phyloP scores from a whole-genome alignment of 768 basidiomycete genomes.

The Jaapia argillacea region DNA sequence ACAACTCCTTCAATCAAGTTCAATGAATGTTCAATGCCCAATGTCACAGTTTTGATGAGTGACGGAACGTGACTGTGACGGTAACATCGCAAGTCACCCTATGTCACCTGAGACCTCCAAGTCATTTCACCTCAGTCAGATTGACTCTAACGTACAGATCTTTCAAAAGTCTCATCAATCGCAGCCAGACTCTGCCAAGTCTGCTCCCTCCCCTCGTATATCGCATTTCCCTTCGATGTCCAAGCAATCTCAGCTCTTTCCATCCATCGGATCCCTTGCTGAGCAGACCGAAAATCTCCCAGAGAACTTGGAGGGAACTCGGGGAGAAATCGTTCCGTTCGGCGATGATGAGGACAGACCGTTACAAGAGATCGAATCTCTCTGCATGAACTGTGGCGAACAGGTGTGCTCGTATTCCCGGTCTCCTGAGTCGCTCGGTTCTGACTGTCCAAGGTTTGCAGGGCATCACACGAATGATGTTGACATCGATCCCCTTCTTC shows the following conservation, averaged over 20 bases:
- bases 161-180: too few species aligned
- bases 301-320: conserved; percentile 6
- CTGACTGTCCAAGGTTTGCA: conserved; percentile 24
- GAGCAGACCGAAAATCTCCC: conserved; percentile 15
- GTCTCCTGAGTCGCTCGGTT: neutral
- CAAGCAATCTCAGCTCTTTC: conserved; percentile 12
- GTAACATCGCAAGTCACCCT: too few species aligned
- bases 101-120: too few species aligned
- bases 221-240: too few species aligned
- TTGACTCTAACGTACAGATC: too few species aligned
- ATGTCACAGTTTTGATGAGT: too few species aligned
- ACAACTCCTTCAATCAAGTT: too few species aligned
- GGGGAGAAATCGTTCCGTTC: conserved; percentile 8
- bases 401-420: conserved; percentile 44
- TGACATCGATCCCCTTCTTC: conserved; percentile 95
- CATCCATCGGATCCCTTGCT: conserved; percentile 18
- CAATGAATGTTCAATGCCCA: too few species aligned
- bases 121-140: too few species aligned
- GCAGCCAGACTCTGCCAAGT: too few species aligned
- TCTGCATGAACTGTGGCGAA: conserved; percentile 91
- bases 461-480: conserved; percentile 81
- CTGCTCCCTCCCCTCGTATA: too few species aligned
- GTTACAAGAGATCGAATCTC: conserved; percentile 77
- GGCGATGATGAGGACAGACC: conserved; percentile 48
- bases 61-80: too few species aligned